phyloP scores from a whole-genome alignment of 1,139 yeast species.

The Scheffersomyces parashehatae region DNA sequence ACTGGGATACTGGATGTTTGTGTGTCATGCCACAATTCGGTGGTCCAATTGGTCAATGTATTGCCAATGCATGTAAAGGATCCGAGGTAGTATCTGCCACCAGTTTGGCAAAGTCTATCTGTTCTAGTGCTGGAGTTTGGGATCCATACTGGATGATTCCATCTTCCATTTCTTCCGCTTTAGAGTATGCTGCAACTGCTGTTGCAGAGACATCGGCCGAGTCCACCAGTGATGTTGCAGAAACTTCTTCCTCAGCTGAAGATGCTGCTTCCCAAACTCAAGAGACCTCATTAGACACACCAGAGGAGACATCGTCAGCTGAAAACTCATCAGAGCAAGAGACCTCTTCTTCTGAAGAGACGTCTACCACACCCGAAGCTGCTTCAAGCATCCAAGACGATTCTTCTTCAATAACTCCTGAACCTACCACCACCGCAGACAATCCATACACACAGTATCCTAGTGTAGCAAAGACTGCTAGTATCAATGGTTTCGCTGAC shows the following conservation, averaged over 20 bases:
- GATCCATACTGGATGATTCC: conserved; percentile 43
- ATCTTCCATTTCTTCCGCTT: conserved; percentile 24
- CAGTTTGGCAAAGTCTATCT: conserved; percentile 26
- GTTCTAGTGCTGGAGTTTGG: conserved; percentile 29
- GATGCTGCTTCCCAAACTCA: no score
- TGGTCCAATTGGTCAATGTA: conserved; percentile 30
- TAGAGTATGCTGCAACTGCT: conserved; percentile 6
- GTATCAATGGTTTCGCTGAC: conserved; percentile 51
- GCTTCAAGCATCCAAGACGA: conserved; percentile 9
- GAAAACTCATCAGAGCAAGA: background rate
- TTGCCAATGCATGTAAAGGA: conserved; percentile 28
- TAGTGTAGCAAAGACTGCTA: conserved; percentile 45
- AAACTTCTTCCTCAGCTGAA: no score
- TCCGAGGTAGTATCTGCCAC: conserved; percentile 21
- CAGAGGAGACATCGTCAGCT: no score
- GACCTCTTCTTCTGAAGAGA: conserved; percentile 2
- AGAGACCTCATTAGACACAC: no score
- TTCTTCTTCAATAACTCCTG: background rate
- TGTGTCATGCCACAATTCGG: conserved; percentile 40
- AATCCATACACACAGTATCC: conserved; percentile 43
- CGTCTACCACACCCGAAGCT: conserved; percentile 13
- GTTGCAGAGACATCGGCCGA: conserved; percentile 9
- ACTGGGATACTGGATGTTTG: conserved; percentile 53
- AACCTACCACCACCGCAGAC: background rate
- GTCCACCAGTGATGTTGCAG: no score